Evolutionary conservation across 306 rosid genomes (phyloP), one percentile per base, ranked within the genome.

Genomic region (Acacia melanoxylon): DNA sequence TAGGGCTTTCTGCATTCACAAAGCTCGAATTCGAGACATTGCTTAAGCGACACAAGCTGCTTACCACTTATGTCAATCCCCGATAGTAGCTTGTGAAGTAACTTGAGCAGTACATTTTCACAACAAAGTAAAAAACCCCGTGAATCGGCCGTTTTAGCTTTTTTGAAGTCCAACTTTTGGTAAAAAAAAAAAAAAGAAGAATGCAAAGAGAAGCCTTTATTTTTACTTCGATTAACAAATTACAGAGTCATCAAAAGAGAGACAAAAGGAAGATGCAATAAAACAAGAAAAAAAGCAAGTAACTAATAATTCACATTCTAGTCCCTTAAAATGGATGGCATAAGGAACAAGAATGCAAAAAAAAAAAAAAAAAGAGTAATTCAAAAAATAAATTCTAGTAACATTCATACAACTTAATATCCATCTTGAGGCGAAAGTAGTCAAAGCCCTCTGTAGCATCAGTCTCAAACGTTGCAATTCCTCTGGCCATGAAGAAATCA

Each of bases 401-500:
- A n/a, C n/a, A n/a, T n/a, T n/a, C n/a, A n/a, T n/a, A n/a, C n/a
- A n/a, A n/a, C n/a, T n/a, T 90, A 48, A 86, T 74, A 25, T 85
- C 90, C 89, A 86, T 85, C 80, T 85, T 84, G 67, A 88, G 89
- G 67, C 90, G 86, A 70, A 86, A 88, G 37, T 90, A 88, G 0
- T 70, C 46, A 6, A 0, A 0, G 2, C 89, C 88, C 74, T 88
- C 71, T 0, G 65, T 22, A 27, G 72, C 73, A n/a, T 88, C 86
- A 1, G 93, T 88, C 29, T 76, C 68, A 31, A 90, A 33, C 4
- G 91, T 90, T 4, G 68, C 90, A 70, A 86, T 79, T 54, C 91
- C 91, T 74, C 88, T 77, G 33, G 86, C 76, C 87, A 89, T 76
- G 87, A 89, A 87, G 78, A 87, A 87, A n/a, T 89, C 92, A 65